These are phyloP conservation scores for Pyrenochaeta sp. DNA, from an alignment of 2,329 filamentous ascomycete species.

Conservation along the genomic window DNA sequence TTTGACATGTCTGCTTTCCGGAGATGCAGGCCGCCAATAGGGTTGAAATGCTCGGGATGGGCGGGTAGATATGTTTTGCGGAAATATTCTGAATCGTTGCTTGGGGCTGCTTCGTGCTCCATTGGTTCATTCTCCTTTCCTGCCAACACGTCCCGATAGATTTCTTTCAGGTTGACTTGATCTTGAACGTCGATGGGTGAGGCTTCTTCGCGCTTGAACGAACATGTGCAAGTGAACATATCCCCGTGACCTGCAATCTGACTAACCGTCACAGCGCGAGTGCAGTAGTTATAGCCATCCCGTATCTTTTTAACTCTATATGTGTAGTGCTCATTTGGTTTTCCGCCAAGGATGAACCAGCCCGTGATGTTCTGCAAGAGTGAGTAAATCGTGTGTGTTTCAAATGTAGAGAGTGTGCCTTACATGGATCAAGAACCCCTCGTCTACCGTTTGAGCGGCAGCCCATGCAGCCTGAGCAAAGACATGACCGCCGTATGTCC, in stretches of 20 bases:
- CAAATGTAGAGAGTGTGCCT: not conserved
- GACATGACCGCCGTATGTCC: slow-evolving; percentile 65
- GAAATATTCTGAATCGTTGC: slow-evolving; percentile 32
- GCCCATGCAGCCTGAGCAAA: slow-evolving; percentile 67
- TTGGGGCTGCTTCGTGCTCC: slow-evolving; percentile 29
- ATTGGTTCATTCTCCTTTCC: slow-evolving; percentile 45
- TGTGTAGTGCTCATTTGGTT: slow-evolving; percentile 58
- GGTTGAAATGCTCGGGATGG: slow-evolving; percentile 49
- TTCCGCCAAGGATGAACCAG: slow-evolving; percentile 60
- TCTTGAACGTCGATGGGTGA: slow-evolving; percentile 46
- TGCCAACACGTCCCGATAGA: slow-evolving; percentile 45
- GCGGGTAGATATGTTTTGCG: slow-evolving; percentile 40
- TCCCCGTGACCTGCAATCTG: slow-evolving; percentile 56
- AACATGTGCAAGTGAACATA: slow-evolving; percentile 62
- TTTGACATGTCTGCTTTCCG: slow-evolving; percentile 62
- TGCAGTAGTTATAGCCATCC: slow-evolving; percentile 62
- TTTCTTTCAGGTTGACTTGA: slow-evolving; percentile 41
- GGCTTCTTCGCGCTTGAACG: slow-evolving; percentile 60
- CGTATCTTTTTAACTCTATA: slow-evolving; percentile 61
- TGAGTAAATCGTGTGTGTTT: not conserved
- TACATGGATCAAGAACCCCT: slow-evolving; percentile 63
- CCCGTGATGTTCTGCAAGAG: slow-evolving; percentile 59
- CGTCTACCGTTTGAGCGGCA: slow-evolving; percentile 61
- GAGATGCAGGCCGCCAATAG: slow-evolving; percentile 56
- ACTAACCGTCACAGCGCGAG: slow-evolving; percentile 61